phyloP scores from a whole-genome alignment of 495 filamentous ascomycete genomes.

The Xylaria longipes region DNA sequence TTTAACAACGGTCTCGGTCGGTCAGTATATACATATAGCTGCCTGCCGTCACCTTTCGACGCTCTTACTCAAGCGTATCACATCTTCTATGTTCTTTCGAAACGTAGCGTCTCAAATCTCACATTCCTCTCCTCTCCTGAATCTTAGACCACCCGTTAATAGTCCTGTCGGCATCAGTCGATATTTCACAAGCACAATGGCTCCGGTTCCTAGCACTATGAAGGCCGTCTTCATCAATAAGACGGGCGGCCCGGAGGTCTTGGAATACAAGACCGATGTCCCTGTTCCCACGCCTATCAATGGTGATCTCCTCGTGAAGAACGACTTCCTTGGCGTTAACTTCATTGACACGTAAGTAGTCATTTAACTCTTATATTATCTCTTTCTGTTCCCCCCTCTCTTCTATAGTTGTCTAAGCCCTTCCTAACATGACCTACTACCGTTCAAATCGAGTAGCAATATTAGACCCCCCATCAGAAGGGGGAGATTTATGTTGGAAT shows the following conservation, averaged over 20 bases:
- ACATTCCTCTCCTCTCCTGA: neutral
- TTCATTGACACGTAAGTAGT: constrained; percentile 76
- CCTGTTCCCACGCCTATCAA: constrained; percentile 76
- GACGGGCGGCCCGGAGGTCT: constrained; percentile 78
- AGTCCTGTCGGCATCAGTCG: neutral
- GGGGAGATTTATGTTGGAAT: neutral
- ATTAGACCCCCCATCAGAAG: neutral
- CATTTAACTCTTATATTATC: neutral
- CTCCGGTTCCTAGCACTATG: constrained; percentile 66
- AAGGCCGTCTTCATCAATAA: constrained; percentile 76
- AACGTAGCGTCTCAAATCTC: constrained; percentile 14
- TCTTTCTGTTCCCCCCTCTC: neutral
- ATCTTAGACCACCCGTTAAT: neutral
- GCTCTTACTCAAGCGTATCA: neutral
- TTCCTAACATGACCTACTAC: neutral
- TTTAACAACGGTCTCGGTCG: neutral
- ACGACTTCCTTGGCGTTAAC: constrained; percentile 85
- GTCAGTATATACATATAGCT: neutral
- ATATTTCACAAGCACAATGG: constrained; percentile 30
- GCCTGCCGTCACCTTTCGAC: neutral
- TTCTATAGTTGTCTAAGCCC: neutral
- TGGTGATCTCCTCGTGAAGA: constrained; percentile 82
- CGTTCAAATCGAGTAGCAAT: neutral
- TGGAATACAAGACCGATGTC: constrained; percentile 75
- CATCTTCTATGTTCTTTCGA: constrained; percentile 14